Evolutionary conservation across 2,329 filamentous ascomycete genomes (phyloP), one percentile per base, ranked within the genome.

Genomic region (Proliferodiscus dingleyae): DNA sequence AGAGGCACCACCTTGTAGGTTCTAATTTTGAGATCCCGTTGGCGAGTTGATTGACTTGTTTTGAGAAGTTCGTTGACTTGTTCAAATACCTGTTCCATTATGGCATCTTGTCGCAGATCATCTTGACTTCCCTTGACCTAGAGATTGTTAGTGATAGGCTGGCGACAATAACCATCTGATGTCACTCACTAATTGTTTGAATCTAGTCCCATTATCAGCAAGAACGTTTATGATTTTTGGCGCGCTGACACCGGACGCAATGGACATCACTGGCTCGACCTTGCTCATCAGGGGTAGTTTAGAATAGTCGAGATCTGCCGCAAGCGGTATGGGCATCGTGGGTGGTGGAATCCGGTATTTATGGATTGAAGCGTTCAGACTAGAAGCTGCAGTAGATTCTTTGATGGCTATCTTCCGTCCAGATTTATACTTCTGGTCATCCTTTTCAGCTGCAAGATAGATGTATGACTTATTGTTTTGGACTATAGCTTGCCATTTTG

Each of bases 31-130:
- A 99, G 74, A 53, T 87, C 87, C 5, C 93, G 84, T 61, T 95
- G 89, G 30, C 89, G 85, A 2, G 93, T 96, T 10, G 83, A 78
- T 45, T 88, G 83, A 64, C 97, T 89, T 39, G 87, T 83, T 63
- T 87, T 87, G 21, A 99, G 73, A 18, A 98, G 78, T 41, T 87
- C 87, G 47, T 89, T 97, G 18, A 96, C 93, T 66, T 95, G 89
- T 47, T 90, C 88, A 64, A 98, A 99, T 1, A 98, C 93, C 67
- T 99, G 93, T 66, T 98, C 94, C 94, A 99, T 99, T 72, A 83
- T 98, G 36, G 91, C 89, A 61, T 99, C 93, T 69, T 98, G 93
- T 7, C 94, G 86, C 10, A 99, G 77, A 63, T 98, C 91, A 64
- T 98, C 93, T 61, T 91, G 91, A 15, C 93, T 90, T 51, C 89